Conservation (phyloP, 148 eudicot genomes). For the Silene uniflora region DNA sequence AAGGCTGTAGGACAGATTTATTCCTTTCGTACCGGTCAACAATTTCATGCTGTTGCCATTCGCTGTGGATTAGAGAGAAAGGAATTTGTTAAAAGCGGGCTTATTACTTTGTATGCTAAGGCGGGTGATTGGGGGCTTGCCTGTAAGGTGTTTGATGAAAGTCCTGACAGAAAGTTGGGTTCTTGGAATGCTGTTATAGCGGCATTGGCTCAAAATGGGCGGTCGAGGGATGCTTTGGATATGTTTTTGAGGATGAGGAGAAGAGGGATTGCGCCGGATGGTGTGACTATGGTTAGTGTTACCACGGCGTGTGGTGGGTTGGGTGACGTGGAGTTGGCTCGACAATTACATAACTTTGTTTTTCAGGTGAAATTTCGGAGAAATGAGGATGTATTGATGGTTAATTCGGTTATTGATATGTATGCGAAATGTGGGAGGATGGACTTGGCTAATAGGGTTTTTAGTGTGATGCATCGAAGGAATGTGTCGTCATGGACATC, state of each 20-base stretch:
- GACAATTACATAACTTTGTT: slow-evolving; percentile 64
- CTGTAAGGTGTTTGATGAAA: slow-evolving; percentile 61
- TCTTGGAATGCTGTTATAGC: slow-evolving; percentile 83
- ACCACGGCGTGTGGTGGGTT: slow-evolving; percentile 63
- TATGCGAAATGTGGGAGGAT: slow-evolving; percentile 87
- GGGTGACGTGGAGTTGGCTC: slow-evolving; percentile 60
- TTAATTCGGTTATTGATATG: slow-evolving; percentile 70
- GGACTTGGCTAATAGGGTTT: slow-evolving; percentile 66
- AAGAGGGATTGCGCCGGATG: slow-evolving; percentile 54
- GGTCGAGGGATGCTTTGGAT: slow-evolving; percentile 40
- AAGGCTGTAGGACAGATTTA: slow-evolving; percentile 50
- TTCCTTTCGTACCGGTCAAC: slow-evolving; percentile 30
- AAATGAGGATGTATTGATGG: slow-evolving; percentile 48
- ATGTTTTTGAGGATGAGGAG: slow-evolving; percentile 57
- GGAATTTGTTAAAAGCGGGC: slow-evolving; percentile 65
- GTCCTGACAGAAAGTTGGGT: slow-evolving; percentile 63
- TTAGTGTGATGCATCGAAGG: slow-evolving; percentile 41
- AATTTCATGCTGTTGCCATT: slow-evolving; percentile 49
- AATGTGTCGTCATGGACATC: slow-evolving; percentile 88
- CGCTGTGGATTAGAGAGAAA: slow-evolving; percentile 45
- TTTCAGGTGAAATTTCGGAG: slow-evolving; percentile 39
- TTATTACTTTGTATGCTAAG: slow-evolving; percentile 56
- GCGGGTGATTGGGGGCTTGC: slow-evolving; percentile 53
- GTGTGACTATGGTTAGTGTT: slow-evolving; percentile 66
- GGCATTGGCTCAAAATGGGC: slow-evolving; percentile 59